Base-by-base conservation (phyloP, 805 yeast genomes). In the Sugiyamaella floridensis region DNA sequence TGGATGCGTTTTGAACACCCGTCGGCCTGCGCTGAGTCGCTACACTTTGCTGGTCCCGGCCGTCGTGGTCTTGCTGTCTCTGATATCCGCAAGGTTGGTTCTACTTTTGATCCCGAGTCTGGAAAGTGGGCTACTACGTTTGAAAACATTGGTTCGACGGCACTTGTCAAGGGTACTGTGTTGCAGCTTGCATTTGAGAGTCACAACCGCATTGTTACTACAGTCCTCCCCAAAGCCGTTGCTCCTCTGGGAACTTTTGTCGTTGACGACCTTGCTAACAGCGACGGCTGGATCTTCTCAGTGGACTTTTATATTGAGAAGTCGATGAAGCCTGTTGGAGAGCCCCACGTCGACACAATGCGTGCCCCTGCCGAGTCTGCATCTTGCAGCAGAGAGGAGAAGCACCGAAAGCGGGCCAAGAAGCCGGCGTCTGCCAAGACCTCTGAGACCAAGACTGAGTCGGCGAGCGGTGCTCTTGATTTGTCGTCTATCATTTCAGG, bases 121-220 rank as follows among this genome's bases (percentile, higher is more conserved):
- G 37, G 37, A 14, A 32, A 10, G 12, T 32, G 37, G 37, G n/a
- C 37, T 32, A 32, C 37, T 10, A 32, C 37, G 12, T 49, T 51
- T 22, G 45, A 34, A 22, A 55, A 57, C 47, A 53, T 49, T 11
- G 60, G 60, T 22, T 43, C 51, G 20, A 29, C 45, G 15, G 22
- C 51, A 4, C 55, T 58, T 58, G 52, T 55, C 2, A 40, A 8
- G n/a, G 55, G 55, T 19, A 45, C 51, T 6, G 43, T 41, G 4
- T 19, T 41, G 12, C 43, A 41, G n/a, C 4, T 32, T 32, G 37
- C 37, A 32, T 32, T 32, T 14, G 37, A 32, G 37, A 32, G 37
- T 8, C 37, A 11, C 3, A 10, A 10, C n/a, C 37, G n/a, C 12
- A 14, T 32, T 32, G 37, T 32, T 10, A 32, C 37, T 32, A 14